Percentiles rank a stretch among this genome's conserved stretches.
Evolutionary conservation across 805 yeast genomes (phyloP).

Genomic region (Isabelozyma pseudorhagii): DNA sequence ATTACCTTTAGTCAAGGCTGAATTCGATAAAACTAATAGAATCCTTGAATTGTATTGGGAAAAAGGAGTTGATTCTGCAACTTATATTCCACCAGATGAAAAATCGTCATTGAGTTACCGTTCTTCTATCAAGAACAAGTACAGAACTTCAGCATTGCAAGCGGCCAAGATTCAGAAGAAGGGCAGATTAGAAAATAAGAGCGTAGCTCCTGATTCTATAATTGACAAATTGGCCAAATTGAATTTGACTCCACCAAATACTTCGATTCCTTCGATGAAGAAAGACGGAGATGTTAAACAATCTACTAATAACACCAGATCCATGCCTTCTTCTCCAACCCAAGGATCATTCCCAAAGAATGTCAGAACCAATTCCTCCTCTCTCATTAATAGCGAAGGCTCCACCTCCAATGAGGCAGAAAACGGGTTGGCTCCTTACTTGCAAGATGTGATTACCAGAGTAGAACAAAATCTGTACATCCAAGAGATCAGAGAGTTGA

Average conservation of each 20-base stretch:
- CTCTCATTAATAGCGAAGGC: slow-evolving; percentile 10
- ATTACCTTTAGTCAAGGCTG: slow-evolving; percentile 87
- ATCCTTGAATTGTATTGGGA: slow-evolving; percentile 88
- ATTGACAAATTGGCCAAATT: slow-evolving; percentile 47
- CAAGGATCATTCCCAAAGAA: slow-evolving; percentile 15
- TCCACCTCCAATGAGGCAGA: slow-evolving; percentile 9
- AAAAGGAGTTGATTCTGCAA: slow-evolving; percentile 86
- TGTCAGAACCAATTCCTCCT: slow-evolving; percentile 17
- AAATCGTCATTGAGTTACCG: slow-evolving; percentile 72
- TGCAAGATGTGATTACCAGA: slow-evolving; percentile 54
- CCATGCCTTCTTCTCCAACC: slow-evolving; percentile 25
- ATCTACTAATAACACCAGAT: slow-evolving; percentile 9
- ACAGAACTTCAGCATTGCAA: slow-evolving; percentile 65
- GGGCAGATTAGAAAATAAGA: slow-evolving; percentile 24
- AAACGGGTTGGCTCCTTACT: slow-evolving; percentile 52
- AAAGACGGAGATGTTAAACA: slow-evolving; percentile 2
- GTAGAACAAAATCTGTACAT: slow-evolving; percentile 59
- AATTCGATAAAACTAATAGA: slow-evolving; percentile 68
- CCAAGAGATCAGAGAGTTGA: slow-evolving; percentile 79
- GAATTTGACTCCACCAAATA: slow-evolving; percentile 49
- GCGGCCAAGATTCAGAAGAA: slow-evolving; percentile 62
- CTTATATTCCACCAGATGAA: slow-evolving; percentile 89
- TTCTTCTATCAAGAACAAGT: slow-evolving; percentile 73
- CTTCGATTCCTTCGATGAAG: slow-evolving; percentile 17
- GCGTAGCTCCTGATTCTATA: slow-evolving; percentile 39